Evolutionary conservation across 1,284 basidiomycete species (phyloP).

Genomic region (Somion occarium): DNA sequence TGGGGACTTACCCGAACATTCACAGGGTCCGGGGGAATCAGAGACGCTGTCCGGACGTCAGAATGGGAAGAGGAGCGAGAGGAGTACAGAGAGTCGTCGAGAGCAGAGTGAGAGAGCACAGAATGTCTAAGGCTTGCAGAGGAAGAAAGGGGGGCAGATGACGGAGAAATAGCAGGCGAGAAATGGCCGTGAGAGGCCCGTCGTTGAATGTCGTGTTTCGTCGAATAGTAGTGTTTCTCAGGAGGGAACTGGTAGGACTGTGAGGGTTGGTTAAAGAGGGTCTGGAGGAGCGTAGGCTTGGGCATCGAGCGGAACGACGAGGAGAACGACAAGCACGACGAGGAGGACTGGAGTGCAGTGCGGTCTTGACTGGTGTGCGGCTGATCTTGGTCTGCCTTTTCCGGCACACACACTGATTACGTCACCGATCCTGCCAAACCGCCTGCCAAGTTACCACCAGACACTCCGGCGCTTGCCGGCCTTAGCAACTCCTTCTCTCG

Average conservation of each 20-base stretch:
- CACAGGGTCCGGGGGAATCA: background rate
- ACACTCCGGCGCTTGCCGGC: too few species aligned
- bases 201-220: conserved; percentile 33
- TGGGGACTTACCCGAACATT: background rate
- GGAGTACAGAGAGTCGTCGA: background rate
- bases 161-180: conserved; percentile 3
- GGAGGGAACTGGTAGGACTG: conserved; percentile 46
- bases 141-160: background rate
- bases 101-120: background rate
- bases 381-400: background rate
- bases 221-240: conserved; percentile 46
- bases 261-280: conserved; percentile 50
- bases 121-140: background rate
- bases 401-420: background rate
- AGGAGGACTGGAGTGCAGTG: background rate
- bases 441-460: too few species aligned
- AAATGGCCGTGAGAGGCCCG: conserved; percentile 15
- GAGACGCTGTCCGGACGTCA: background rate
- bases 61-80: background rate
- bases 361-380: background rate
- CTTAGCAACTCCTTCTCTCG: too few species aligned
- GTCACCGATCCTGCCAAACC: too few species aligned
- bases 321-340: background rate
- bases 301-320: conserved; percentile 31
- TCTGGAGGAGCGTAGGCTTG: conserved; percentile 57